Conservation (phyloP, 2,329 filamentous ascomycete genomes). For the Sclerotinia glacialis region DNA sequence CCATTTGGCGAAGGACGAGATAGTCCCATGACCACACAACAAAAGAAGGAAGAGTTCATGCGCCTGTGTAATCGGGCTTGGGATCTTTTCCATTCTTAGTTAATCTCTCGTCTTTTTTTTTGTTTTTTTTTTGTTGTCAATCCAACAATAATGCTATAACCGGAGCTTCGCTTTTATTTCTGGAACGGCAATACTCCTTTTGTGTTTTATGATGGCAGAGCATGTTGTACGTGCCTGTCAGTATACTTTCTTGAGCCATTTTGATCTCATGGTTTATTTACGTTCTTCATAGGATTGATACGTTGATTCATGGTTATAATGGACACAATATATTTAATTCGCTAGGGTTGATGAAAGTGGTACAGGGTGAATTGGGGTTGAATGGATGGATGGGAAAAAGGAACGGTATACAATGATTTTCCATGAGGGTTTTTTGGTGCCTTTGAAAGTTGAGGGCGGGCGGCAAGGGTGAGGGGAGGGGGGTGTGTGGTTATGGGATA, state of each 20-base stretch:
- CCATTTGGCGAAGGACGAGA: slow-evolving; percentile 80
- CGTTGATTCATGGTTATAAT: slow-evolving; percentile 16
- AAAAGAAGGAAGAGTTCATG: slow-evolving; percentile 92
- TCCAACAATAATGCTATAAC: slow-evolving; percentile 9
- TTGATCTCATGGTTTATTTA: background rate
- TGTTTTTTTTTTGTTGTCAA: slow-evolving; percentile 3
- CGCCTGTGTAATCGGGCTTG: slow-evolving; percentile 83
- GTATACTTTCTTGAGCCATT: slow-evolving; percentile 18
- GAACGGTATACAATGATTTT: slow-evolving; percentile 16
- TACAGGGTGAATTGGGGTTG: background rate
- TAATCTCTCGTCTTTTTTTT: background rate
- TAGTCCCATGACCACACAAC: slow-evolving; percentile 75
- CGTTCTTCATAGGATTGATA: slow-evolving; percentile 6
- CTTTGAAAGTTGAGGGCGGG: background rate
- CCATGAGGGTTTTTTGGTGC: background rate
- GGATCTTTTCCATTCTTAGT: slow-evolving; percentile 90
- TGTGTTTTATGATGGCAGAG: background rate
- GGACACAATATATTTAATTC: slow-evolving; percentile 19
- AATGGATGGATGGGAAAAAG: slow-evolving; percentile 14
- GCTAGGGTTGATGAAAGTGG: slow-evolving; percentile 3
- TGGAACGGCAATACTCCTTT: slow-evolving; percentile 16
- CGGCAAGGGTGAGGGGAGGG: background rate
- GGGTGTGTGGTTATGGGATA: background rate
- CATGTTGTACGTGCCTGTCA: slow-evolving; percentile 14
- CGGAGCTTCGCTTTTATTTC: slow-evolving; percentile 13